Percentiles rank a stretch among this genome's conserved stretches.
Conservation (phyloP, 805 yeast species). For the Lachancea sp. region DNA sequence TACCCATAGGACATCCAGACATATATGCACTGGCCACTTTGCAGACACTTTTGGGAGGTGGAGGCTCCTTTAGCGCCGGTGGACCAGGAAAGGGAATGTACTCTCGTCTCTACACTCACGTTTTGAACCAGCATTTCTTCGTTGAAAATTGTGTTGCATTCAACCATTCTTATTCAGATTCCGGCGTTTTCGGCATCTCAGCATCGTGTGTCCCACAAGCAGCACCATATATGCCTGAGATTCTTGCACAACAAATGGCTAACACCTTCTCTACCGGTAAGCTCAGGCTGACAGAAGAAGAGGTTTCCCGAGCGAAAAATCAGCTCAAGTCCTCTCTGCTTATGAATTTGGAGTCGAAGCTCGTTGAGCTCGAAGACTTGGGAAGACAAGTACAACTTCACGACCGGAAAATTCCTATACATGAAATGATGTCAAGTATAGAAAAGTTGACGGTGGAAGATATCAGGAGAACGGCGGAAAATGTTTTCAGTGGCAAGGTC, state of each 20-base stretch:
- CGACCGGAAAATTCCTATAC: constrained; percentile 64
- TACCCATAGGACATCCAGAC: constrained; percentile 76
- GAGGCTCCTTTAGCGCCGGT: constrained; percentile 96
- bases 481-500: constrained; percentile 64
- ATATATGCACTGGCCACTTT: constrained; percentile 85
- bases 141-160: constrained; percentile 84
- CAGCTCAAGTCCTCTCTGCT: constrained; percentile 80
- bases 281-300: constrained; percentile 60
- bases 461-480: constrained; percentile 64
- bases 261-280: constrained; percentile 44
- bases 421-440: constrained; percentile 76
- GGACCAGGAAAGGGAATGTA: constrained; percentile 99
- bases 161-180: constrained; percentile 83
- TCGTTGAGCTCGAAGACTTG: constrained; percentile 91
- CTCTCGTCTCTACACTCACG: constrained; percentile 85
- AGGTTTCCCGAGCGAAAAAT: constrained; percentile 85
- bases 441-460: constrained; percentile 62
- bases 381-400: constrained; percentile 91
- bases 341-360: constrained; percentile 88
- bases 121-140: constrained; percentile 83
- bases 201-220: constrained; percentile 82
- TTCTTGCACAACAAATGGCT: constrained; percentile 60
- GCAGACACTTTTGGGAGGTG: constrained; percentile 91
- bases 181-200: constrained; percentile 87
- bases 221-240: constrained; percentile 75